Conservation (phyloP, 768 basidiomycete genomes). For the Phlegmacium glaucopus region DNA sequence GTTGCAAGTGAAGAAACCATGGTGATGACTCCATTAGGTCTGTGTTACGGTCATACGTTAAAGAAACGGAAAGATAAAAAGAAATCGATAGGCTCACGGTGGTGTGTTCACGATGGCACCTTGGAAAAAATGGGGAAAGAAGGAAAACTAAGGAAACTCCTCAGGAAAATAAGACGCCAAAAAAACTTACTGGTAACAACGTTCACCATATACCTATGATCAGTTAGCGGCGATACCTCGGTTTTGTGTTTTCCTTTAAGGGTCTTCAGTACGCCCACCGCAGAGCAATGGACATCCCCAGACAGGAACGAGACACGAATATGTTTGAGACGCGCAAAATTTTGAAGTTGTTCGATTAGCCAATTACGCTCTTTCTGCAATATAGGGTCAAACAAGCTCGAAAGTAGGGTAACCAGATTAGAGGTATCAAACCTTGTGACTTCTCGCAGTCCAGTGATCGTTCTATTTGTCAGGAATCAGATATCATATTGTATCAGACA, state of each 20-base stretch:
- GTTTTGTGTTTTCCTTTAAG: conserved; percentile 46
- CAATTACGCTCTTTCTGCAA: conserved; percentile 84
- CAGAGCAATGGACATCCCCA: conserved; percentile 93
- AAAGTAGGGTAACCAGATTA: neutral
- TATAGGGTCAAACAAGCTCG: conserved; percentile 1
- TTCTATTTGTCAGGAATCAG: conserved; percentile 43
- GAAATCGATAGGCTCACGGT: conserved; percentile 58
- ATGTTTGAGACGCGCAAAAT: conserved; percentile 56
- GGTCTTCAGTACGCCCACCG: conserved; percentile 77
- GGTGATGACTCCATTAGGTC: conserved; percentile 67
- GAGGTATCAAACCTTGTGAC: conserved; percentile 56
- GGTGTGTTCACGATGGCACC: conserved; percentile 94
- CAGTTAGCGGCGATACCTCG: conserved; percentile 50
- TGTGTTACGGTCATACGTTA: conserved; percentile 27
- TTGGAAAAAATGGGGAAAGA: conserved; percentile 21
- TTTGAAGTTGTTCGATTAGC: conserved; percentile 78
- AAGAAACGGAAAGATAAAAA: neutral
- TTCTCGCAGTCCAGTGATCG: conserved; percentile 88
- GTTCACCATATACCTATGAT: conserved; percentile 90
- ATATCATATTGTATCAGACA: neutral
- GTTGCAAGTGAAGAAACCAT: conserved; percentile 80
- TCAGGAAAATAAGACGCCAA: neutral
- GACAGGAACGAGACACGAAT: conserved; percentile 82
- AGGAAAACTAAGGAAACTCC: neutral
- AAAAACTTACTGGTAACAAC: conserved; percentile 65